A percentile compares a stretch with the other conserved stretches of the same genome.
phyloP scores from a whole-genome alignment of 2,329 filamentous ascomycete species.

The Penicillium verrucosum region DNA sequence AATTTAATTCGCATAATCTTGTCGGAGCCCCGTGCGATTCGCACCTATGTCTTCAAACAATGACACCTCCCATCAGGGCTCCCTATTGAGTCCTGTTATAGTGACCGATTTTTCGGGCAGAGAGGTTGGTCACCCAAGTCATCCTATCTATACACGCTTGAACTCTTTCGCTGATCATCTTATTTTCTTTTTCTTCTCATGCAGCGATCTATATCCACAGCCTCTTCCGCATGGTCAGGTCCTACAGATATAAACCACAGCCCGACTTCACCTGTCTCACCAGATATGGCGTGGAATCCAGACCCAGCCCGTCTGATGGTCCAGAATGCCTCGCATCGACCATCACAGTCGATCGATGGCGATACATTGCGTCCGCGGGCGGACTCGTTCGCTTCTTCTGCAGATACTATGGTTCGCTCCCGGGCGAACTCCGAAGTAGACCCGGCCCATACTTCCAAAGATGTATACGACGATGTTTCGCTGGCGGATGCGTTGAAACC shows the following conservation, averaged over 20 bases:
- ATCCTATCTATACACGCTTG: background rate
- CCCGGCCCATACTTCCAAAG: conserved; percentile 16
- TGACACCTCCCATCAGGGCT: conserved; percentile 9
- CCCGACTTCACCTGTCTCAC: conserved; percentile 20
- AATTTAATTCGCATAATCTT: background rate
- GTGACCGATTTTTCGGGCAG: conserved; percentile 16
- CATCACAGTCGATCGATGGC: conserved; percentile 40
- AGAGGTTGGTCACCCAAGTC: conserved; percentile 15
- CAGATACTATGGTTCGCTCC: conserved; percentile 34
- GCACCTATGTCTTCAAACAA: conserved; percentile 4
- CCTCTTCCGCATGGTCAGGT: conserved; percentile 18
- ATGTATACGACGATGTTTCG: conserved; percentile 38
- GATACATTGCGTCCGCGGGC: conserved; percentile 45
- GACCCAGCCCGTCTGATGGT: conserved; percentile 27
- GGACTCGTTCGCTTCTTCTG: conserved; percentile 39
- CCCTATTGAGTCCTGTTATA: conserved; percentile 16
- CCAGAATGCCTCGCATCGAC: conserved; percentile 29
- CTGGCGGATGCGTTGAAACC: conserved; percentile 64
- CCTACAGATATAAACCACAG: conserved; percentile 21
- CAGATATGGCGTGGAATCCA: conserved; percentile 24
- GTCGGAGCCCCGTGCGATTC: background rate
- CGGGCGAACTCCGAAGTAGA: conserved; percentile 34
- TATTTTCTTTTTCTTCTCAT: background rate
- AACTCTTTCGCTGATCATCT: background rate
- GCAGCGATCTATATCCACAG: conserved; percentile 20